phyloP scores from a whole-genome alignment of 2,329 filamentous ascomycete genomes.

The Elsinoe fawcettii region DNA sequence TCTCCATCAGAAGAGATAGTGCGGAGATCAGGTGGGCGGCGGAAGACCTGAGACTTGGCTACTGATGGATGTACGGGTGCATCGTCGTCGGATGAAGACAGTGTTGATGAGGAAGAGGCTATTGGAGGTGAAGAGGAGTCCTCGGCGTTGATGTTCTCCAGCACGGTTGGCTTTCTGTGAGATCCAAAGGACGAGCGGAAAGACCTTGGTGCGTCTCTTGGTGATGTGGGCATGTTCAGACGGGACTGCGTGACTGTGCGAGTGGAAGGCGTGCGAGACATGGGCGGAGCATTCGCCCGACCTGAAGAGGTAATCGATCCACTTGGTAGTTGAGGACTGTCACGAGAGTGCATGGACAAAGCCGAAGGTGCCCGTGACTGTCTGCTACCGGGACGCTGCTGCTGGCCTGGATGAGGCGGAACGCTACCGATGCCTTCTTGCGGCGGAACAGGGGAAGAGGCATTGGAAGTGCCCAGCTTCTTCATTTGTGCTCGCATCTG shows the following conservation, averaged over 20 bases:
- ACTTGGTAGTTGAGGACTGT: conserved; percentile 46
- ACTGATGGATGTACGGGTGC: conserved; percentile 31
- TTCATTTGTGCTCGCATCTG: conserved; percentile 87
- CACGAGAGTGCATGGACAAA: conserved; percentile 49
- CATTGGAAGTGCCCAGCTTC: conserved; percentile 56
- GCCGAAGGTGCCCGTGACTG: conserved; percentile 43
- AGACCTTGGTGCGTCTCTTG: conserved; percentile 19
- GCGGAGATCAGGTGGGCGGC: conserved; percentile 33
- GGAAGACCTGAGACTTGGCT: conserved; percentile 39
- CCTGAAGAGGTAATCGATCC: conserved; percentile 39
- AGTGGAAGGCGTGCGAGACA: conserved; percentile 43
- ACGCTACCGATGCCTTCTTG: conserved; percentile 36
- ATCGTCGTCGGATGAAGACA: conserved; percentile 29
- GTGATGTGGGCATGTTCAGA: conserved; percentile 22
- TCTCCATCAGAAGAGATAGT: conserved; percentile 27
- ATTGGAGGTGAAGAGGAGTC: conserved; percentile 25
- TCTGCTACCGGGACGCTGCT: background rate
- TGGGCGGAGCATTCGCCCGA: conserved; percentile 17
- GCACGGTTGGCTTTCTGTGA: conserved; percentile 21
- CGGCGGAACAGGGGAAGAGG: conserved; percentile 51
- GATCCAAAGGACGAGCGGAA: conserved; percentile 24
- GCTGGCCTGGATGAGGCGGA: background rate
- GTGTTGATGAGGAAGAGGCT: conserved; percentile 25
- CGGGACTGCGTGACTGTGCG: conserved; percentile 39
- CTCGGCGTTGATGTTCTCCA: conserved; percentile 21